Percentiles rank a stretch among this genome's conserved stretches.
phyloP scores from a whole-genome alignment of 2,329 filamentous ascomycete species.

The Cryphonectria naterciae region DNA sequence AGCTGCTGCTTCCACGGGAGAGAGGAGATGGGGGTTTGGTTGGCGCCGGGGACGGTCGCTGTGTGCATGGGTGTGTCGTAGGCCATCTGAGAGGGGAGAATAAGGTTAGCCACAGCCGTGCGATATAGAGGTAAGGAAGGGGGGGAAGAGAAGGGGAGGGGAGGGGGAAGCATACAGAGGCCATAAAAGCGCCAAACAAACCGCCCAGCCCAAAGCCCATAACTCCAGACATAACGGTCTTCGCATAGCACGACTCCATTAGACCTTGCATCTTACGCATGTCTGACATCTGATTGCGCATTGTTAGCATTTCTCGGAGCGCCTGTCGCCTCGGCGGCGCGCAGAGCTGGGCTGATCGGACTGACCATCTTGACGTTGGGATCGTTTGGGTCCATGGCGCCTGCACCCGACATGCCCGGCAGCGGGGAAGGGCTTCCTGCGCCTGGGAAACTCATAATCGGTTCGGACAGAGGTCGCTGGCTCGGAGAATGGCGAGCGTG shows the following conservation, averaged over 20 bases:
- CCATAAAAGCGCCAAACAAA: conserved; percentile 97
- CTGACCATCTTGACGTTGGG: conserved; percentile 52
- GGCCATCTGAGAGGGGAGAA: conserved; percentile 71
- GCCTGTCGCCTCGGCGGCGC: neutral
- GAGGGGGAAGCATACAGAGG: conserved; percentile 66
- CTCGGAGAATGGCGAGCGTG: neutral
- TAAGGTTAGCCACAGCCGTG: conserved; percentile 8
- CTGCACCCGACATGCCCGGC: conserved; percentile 12
- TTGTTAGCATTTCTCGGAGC: conserved; percentile 2
- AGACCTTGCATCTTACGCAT: conserved; percentile 70
- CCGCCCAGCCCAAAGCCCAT: conserved; percentile 95
- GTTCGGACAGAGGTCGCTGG: neutral
- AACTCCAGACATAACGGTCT: conserved; percentile 85
- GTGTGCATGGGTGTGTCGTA: conserved; percentile 89
- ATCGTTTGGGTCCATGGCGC: conserved; percentile 48
- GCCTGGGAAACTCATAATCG: conserved; percentile 46
- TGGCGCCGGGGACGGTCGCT: conserved; percentile 39
- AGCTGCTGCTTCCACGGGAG: conserved; percentile 86
- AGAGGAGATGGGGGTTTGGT: conserved; percentile 49
- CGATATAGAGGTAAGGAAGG: neutral
- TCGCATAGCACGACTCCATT: conserved; percentile 92
- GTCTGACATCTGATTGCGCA: conserved; percentile 4
- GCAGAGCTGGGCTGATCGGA: neutral
- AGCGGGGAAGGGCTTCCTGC: conserved; percentile 24
- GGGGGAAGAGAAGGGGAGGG: conserved; percentile 14